These are phyloP conservation scores for Calonectria montana DNA, from an alignment of 2,329 filamentous ascomycete genomes.

Conservation along the genomic window DNA sequence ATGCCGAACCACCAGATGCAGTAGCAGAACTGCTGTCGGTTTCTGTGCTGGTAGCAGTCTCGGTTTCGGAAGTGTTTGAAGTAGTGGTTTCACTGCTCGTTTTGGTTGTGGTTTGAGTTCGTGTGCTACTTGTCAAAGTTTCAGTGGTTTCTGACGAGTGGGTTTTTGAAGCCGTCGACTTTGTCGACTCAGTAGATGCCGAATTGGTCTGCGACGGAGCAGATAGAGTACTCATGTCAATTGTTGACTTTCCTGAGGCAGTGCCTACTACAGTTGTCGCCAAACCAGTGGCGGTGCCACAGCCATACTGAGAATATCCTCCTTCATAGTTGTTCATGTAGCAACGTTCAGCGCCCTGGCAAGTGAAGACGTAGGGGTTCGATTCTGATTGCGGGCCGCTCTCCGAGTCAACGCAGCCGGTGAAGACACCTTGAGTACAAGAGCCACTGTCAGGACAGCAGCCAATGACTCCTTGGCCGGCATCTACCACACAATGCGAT, in stretches of 20 bases:
- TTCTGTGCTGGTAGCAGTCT: conserved; percentile 31
- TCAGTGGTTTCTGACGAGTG: conserved; percentile 16
- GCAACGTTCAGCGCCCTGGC: conserved; percentile 62
- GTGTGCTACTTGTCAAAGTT: not conserved
- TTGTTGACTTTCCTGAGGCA: conserved; percentile 53
- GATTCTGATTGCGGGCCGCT: conserved; percentile 61
- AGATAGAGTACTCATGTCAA: conserved; percentile 53
- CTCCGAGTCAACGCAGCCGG: conserved; percentile 65
- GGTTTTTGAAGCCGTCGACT: conserved; percentile 12
- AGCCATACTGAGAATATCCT: conserved; percentile 68
- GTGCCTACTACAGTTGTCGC: conserved; percentile 61
- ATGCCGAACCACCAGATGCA: conserved; percentile 28
- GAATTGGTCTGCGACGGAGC: conserved; percentile 53
- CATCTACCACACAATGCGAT: conserved; percentile 68
- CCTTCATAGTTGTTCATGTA: conserved; percentile 67
- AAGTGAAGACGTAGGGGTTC: conserved; percentile 69
- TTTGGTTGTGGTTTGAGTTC: conserved; percentile 9
- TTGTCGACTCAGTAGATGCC: conserved; percentile 52
- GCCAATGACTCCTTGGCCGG: conserved; percentile 60
- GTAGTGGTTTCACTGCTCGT: conserved; percentile 21
- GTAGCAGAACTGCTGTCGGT: conserved; percentile 35
- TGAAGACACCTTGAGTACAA: conserved; percentile 68
- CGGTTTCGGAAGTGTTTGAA: conserved; percentile 26
- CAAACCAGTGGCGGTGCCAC: conserved; percentile 59
- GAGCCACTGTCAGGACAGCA: conserved; percentile 65